phyloP scores from a whole-genome alignment of 2,329 filamentous ascomycete genomes.

The Rhynchosporium agropyri region DNA sequence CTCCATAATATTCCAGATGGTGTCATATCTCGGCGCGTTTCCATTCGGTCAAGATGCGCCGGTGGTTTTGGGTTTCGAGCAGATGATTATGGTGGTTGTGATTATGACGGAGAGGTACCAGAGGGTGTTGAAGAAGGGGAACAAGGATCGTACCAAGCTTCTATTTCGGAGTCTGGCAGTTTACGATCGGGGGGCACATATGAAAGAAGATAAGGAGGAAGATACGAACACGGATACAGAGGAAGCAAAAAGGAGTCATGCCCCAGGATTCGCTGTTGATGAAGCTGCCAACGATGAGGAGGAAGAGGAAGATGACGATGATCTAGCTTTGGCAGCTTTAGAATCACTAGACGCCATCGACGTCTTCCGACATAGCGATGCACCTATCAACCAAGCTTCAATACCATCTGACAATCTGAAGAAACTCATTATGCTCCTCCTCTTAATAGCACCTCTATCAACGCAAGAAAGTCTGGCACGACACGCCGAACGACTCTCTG shows the following conservation, averaged over 20 bases:
- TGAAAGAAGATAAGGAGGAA: conserved; percentile 29
- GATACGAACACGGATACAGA: conserved; percentile 46
- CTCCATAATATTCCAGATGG: conserved; percentile 70
- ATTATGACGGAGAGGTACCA: conserved; percentile 72
- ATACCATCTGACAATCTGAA: conserved; percentile 75
- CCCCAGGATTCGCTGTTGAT: conserved; percentile 47
- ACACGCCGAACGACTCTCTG: conserved; percentile 59
- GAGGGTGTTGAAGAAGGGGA: conserved; percentile 61
- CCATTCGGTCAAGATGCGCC: conserved; percentile 73
- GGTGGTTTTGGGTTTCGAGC: conserved; percentile 68
- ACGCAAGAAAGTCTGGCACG: conserved; percentile 66
- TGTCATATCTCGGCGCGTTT: conserved; percentile 72
- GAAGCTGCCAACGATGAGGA: conserved; percentile 47
- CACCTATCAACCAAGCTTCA: conserved; percentile 62
- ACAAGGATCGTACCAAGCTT: conserved; percentile 62
- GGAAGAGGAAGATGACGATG: conserved; percentile 56
- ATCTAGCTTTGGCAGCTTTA: conserved; percentile 68
- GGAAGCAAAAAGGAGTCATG: conserved; percentile 42
- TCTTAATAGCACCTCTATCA: conserved; percentile 66
- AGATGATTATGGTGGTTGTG: conserved; percentile 71
- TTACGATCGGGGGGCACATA: conserved; percentile 57
- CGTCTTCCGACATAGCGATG: conserved; percentile 57
- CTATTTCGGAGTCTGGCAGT: conserved; percentile 74
- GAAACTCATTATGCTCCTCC: conserved; percentile 69
- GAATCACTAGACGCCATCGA: conserved; percentile 68